phyloP scores from a whole-genome alignment of 495 filamentous ascomycete genomes.

The Cudoniella acicularis region DNA sequence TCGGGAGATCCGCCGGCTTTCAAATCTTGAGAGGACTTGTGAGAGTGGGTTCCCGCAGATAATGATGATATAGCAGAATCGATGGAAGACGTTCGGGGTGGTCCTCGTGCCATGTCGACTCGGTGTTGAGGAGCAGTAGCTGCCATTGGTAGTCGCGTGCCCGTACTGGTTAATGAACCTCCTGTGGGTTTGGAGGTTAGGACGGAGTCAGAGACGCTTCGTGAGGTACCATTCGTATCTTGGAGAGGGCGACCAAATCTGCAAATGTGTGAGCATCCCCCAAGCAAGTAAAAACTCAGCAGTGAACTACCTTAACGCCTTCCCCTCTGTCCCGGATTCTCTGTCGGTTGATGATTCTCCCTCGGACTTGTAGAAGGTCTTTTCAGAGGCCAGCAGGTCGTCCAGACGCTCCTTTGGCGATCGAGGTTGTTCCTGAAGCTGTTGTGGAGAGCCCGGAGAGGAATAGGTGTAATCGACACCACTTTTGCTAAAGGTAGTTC shows the following conservation, averaged over 20 bases:
- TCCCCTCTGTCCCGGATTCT: constrained; percentile 8
- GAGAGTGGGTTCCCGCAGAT: constrained; percentile 62
- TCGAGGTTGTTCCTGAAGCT: constrained; percentile 14
- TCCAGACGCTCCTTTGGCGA: constrained; percentile 31
- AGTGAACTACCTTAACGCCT: constrained; percentile 10
- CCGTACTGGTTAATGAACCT: constrained; percentile 9
- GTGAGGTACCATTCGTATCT: constrained; percentile 24
- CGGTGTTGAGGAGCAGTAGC: constrained; percentile 23
- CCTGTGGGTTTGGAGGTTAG: constrained; percentile 17
- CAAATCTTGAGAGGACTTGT: constrained; percentile 60
- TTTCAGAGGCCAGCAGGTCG: constrained; percentile 28
- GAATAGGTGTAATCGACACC: constrained; percentile 12
- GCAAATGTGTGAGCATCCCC: background rate
- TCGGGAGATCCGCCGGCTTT: constrained; percentile 44
- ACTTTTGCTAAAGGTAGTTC: constrained; percentile 19
- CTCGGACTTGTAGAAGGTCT: constrained; percentile 19
- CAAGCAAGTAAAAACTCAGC: background rate
- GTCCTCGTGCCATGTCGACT: constrained; percentile 19
- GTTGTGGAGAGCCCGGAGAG: background rate
- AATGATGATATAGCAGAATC: constrained; percentile 89
- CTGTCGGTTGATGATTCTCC: constrained; percentile 8
- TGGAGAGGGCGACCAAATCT: constrained; percentile 15
- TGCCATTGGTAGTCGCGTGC: constrained; percentile 25
- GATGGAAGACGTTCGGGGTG: constrained; percentile 84
- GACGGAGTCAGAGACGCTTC: constrained; percentile 29